phyloP scores from a whole-genome alignment of 257 asterid genomes.

The Solanum etuberosum region DNA sequence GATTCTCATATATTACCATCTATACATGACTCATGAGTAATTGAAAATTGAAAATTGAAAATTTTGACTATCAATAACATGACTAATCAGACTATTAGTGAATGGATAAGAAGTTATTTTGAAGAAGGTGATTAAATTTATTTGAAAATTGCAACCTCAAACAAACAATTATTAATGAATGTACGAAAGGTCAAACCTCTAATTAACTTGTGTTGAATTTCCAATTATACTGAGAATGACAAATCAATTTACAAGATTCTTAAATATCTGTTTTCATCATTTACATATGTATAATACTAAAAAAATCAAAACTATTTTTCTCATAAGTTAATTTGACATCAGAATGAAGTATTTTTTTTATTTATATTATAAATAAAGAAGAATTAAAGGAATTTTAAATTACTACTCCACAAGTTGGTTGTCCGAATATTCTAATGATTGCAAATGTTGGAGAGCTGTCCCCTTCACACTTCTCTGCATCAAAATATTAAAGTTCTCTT shows the following conservation, averaged over 20 bases:
- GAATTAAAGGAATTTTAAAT: neutral
- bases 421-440: conserved; percentile 24
- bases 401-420: neutral
- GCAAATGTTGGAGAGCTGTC: conserved; percentile 37
- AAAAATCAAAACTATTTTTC: neutral
- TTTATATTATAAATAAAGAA: neutral
- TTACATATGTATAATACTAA: neutral
- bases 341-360: neutral
- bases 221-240: neutral
- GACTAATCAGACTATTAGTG: too few relatives aligned
- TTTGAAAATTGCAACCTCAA: neutral
- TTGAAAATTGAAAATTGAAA: neutral
- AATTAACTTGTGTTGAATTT: neutral
- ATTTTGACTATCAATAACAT: too few relatives aligned
- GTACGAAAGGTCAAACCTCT: neutral
- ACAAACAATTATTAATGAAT: neutral
- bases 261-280: neutral
- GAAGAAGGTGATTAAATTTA: too few relatives aligned
- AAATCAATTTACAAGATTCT: neutral
- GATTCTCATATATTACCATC: too few relatives aligned
- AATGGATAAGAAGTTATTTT: too few relatives aligned
- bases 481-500: neutral
- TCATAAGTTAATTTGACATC: neutral
- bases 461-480: conserved; percentile 6
- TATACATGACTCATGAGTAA: too few relatives aligned